Base-by-base conservation (phyloP, 1,139 yeast species). In the Taphrina deformans region DNA sequence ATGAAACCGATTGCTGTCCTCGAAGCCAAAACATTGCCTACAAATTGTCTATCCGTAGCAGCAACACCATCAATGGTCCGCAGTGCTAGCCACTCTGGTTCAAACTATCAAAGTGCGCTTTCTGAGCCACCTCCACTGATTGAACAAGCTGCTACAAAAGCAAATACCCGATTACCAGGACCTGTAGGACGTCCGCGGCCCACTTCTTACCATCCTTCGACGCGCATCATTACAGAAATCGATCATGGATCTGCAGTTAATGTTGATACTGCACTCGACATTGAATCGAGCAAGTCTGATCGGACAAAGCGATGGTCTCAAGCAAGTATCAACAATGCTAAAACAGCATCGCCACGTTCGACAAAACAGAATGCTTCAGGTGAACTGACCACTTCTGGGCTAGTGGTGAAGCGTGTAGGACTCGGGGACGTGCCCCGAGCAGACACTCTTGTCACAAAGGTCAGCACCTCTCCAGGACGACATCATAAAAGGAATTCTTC, bases 131-230 rank as follows among this genome's bases (percentile, higher is more conserved):
- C 41, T 38, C 41, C 41, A 31, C 9, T 38, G 41, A 18, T 38
- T 7, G 7, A n/a, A 38, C n/a, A n/a, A 14, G 18, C n/a, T 12
- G n/a, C 18, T 2, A 18, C 48, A 53, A 38, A 16, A 12, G 29
- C 21, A 2, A 38, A 16, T 12, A 55, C 61, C 3, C 41, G 38
- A 24, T 31, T 63, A 18, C 66, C 66, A 12, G 64, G 41, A 10
- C 66, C 66, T 12, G 44, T 24, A 21, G 55, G 60, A 29, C 64
- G 62, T 29, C 66, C 66, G 14, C 53, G 66, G 24, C 66, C 66
- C n/a, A 61, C 66, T 2, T 59, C 65, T 21, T 64, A 64, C 18
- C 66, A 64, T 23, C 62, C 62, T 7, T 26, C 45, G 27, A 21
- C 48, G 9, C 21, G 48, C 27, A 26, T 18, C 16, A 23, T 24